Conservation (phyloP, 495 filamentous ascomycete genomes). For the Trypethelium eluteriae region DNA sequence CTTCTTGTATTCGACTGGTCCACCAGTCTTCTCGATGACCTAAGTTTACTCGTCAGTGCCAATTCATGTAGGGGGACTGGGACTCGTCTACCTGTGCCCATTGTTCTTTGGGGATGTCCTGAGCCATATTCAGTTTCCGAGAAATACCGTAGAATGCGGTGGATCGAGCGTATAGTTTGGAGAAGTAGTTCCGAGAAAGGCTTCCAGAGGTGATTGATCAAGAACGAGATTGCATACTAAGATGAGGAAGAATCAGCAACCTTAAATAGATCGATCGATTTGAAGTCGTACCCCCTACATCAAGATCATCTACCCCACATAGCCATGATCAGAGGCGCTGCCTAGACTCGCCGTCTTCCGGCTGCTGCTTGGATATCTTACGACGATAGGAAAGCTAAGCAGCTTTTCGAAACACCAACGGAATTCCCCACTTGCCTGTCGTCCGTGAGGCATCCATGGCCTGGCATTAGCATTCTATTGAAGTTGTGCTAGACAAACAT, state of each 20-base stretch:
- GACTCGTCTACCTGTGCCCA: slow-evolving; percentile 57
- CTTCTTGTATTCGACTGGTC: slow-evolving; percentile 68
- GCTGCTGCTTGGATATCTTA: background rate
- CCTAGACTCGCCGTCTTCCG: background rate
- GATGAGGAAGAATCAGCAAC: background rate
- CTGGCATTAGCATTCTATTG: background rate
- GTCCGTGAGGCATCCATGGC: background rate
- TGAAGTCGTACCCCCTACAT: background rate
- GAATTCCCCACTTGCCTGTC: background rate
- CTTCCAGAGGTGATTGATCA: background rate
- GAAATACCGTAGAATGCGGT: background rate
- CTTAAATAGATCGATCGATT: slow-evolving; percentile 10
- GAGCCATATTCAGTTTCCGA: background rate
- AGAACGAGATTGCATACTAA: background rate
- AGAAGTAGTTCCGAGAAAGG: background rate
- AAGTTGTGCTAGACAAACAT: background rate
- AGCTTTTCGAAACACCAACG: background rate
- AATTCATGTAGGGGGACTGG: background rate
- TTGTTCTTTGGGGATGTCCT: slow-evolving; percentile 61
- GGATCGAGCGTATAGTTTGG: background rate
- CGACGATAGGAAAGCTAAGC: background rate
- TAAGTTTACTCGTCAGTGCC: background rate
- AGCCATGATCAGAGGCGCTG: background rate
- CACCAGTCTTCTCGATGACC: slow-evolving; percentile 66
- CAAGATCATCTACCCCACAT: slow-evolving; percentile 4